Evolutionary conservation across 495 filamentous ascomycete species (phyloP).

Genomic region (Aeminium ludgeri): DNA sequence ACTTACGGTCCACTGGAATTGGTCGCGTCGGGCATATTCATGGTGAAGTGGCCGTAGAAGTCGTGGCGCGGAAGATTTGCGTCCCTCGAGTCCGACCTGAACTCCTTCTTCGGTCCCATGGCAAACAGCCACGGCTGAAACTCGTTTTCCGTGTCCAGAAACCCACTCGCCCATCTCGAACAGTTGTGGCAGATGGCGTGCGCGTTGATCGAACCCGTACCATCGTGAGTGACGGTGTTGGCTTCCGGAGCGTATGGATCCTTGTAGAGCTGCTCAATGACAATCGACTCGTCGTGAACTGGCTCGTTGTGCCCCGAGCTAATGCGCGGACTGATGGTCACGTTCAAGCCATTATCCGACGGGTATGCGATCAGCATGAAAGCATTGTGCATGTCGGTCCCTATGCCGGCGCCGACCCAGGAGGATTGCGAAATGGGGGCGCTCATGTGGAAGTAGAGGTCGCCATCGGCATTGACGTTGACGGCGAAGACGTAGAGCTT

Average conservation of each 20-base stretch:
- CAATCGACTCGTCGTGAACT: not conserved
- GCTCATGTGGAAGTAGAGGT: conserved; percentile 33
- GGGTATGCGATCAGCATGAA: conserved; percentile 37
- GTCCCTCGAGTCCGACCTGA: conserved; percentile 26
- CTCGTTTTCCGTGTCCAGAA: conserved; percentile 26
- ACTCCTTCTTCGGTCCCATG: conserved; percentile 26
- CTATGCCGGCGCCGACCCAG: conserved; percentile 38
- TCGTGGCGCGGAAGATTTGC: conserved; percentile 35
- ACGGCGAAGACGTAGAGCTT: conserved; percentile 5
- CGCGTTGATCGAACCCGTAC: conserved; percentile 23
- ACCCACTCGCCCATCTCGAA: conserved; percentile 28
- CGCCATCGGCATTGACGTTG: conserved; percentile 5
- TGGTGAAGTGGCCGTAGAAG: conserved; percentile 35
- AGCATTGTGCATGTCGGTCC: conserved; percentile 33
- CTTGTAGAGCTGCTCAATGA: conserved; percentile 4
- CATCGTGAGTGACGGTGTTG: conserved; percentile 3
- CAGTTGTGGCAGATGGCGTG: conserved; percentile 35
- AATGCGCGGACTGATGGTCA: conserved; percentile 5
- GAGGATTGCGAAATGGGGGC: conserved; percentile 25
- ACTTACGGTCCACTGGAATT: conserved; percentile 9
- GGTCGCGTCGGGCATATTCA: conserved; percentile 35
- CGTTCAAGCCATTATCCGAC: conserved; percentile 20
- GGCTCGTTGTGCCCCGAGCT: conserved; percentile 5
- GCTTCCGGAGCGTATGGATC: conserved; percentile 7
- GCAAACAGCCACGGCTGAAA: conserved; percentile 39